Evolutionary conservation across 2,329 filamentous ascomycete genomes (phyloP).

Genomic region (Aspergillus proliferans): DNA sequence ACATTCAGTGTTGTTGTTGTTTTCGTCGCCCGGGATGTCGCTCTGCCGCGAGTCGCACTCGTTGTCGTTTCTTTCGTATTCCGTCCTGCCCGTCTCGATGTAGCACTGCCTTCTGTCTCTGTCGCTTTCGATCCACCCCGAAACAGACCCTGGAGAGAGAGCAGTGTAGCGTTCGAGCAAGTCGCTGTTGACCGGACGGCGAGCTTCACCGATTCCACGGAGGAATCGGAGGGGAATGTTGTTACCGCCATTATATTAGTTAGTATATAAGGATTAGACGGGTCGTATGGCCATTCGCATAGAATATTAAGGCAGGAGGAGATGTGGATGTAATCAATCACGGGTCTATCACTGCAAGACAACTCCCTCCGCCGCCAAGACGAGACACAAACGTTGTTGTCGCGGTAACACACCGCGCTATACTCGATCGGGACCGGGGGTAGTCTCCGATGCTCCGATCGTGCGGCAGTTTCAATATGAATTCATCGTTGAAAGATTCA

Average conservation of each 20-base stretch:
- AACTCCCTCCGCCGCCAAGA: not conserved
- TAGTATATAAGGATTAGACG: not conserved
- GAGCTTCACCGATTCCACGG: conserved; percentile 45
- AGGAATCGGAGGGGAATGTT: conserved; percentile 23
- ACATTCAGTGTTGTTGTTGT: conserved; percentile 18
- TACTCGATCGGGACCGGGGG: conserved; percentile 8
- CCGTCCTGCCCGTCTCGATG: conserved; percentile 17
- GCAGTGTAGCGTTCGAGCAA: conserved; percentile 44
- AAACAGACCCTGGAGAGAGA: conserved; percentile 35
- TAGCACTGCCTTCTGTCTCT: conserved; percentile 14
- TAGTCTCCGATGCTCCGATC: not conserved
- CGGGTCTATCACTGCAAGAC: conserved; percentile 10
- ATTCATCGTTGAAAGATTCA: not conserved
- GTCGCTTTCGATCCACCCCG: conserved; percentile 19
- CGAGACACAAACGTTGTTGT: conserved; percentile 1
- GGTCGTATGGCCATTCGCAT: not conserved
- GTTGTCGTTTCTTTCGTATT: conserved; percentile 17
- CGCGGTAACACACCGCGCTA: conserved; percentile 12
- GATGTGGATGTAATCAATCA: conserved; percentile 9
- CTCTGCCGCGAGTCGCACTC: conserved; percentile 17
- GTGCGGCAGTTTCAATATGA: not conserved
- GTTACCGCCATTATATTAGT: conserved; percentile 26
- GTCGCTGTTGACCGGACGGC: conserved; percentile 49
- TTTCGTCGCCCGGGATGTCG: not conserved
- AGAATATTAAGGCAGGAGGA: not conserved